A percentile compares a stretch with the other conserved stretches of the same genome.
These are phyloP conservation scores for Rostrohypoxylon terebratum DNA, from an alignment of 495 filamentous ascomycete genomes.

Conservation along the genomic window DNA sequence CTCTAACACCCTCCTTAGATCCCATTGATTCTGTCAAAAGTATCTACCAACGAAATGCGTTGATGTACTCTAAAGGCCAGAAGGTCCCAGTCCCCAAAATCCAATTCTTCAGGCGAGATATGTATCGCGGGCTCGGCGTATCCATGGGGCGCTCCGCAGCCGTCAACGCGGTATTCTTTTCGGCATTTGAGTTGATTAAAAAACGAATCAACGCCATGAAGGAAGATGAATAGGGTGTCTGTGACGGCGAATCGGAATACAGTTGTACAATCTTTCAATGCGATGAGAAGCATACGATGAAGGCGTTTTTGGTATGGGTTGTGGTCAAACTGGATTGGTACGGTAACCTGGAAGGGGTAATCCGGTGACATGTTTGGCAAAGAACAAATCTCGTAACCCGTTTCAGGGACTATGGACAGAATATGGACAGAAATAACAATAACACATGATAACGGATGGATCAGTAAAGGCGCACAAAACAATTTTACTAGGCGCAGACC, in stretches of 20 bases:
- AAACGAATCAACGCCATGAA: slow-evolving; percentile 72
- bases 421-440: slow-evolving; percentile 38
- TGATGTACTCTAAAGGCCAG: slow-evolving; percentile 72
- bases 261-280: slow-evolving; percentile 34
- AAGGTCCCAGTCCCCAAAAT: slow-evolving; percentile 73
- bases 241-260: slow-evolving; percentile 5
- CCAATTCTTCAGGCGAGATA: slow-evolving; percentile 74
- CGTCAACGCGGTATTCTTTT: slow-evolving; percentile 84
- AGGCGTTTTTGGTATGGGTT: slow-evolving; percentile 37
- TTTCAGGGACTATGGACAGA: slow-evolving; percentile 24
- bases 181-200: slow-evolving; percentile 80
- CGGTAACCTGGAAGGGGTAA: slow-evolving; percentile 34
- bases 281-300: slow-evolving; percentile 28
- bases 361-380: slow-evolving; percentile 33
- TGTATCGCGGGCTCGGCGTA: slow-evolving; percentile 82
- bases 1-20: slow-evolving; percentile 56
- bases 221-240: slow-evolving; percentile 41
- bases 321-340: slow-evolving; percentile 25
- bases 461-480: slow-evolving; percentile 21
- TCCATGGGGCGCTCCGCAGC: slow-evolving; percentile 80
- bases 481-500: slow-evolving; percentile 29
- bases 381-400: slow-evolving; percentile 29
- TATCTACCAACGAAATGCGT: slow-evolving; percentile 82
- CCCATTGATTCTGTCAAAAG: slow-evolving; percentile 87
- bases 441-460: slow-evolving; percentile 22